Evolutionary conservation across 2,329 filamentous ascomycete species (phyloP), one percentile per base, ranked within the genome.

Genomic region (Sarocladium strictum): DNA sequence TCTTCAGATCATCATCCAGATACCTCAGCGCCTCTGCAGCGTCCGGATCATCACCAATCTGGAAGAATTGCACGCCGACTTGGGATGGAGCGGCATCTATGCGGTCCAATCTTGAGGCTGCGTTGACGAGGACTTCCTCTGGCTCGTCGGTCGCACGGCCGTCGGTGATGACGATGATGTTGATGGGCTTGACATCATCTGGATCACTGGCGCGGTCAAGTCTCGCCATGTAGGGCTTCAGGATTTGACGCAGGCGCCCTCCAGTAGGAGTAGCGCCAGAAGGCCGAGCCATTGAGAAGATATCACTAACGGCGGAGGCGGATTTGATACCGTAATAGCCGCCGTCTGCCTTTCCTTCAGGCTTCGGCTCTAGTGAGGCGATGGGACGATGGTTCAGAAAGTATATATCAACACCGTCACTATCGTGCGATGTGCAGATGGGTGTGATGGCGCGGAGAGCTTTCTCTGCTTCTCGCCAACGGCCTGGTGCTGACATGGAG

Each of bases 11-110:
- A 66, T 97, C 89, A 65, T 97, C 93, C 7, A 97, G 76, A 47
- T 85, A 77, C 61, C 80, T 73, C 37, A 97, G 75, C 54, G 86
- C 83, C 60, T 76, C 70, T 1, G 77, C 76, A 0, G 92, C 93
- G 0, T 69, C 73, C 1, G 72, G 65, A 61, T 96, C 89, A 51
- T 81, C 78, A 55, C 94, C 93, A 43, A 97, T 88, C 71, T 97
- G 93, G 76, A 97, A 96, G 74, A 97, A 97, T 68, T 97, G 93
- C 55, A 97, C 83, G 32, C 93, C 93, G 9, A 97, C 76, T 72
- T 97, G 94, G 76, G 88, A 88, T 1, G 85, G 78, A 3, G 86
- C 83, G 0, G 90, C 90, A 9, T 85, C 78, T 7, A 87, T 67
- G 53, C 70, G 70, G 63, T 94, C 87, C 29, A 97, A 80, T 64